A percentile compares a stretch with the other conserved stretches of the same genome.
Evolutionary conservation across 305 asterid species (phyloP).

Genomic region (Fraxinus floribunda): DNA sequence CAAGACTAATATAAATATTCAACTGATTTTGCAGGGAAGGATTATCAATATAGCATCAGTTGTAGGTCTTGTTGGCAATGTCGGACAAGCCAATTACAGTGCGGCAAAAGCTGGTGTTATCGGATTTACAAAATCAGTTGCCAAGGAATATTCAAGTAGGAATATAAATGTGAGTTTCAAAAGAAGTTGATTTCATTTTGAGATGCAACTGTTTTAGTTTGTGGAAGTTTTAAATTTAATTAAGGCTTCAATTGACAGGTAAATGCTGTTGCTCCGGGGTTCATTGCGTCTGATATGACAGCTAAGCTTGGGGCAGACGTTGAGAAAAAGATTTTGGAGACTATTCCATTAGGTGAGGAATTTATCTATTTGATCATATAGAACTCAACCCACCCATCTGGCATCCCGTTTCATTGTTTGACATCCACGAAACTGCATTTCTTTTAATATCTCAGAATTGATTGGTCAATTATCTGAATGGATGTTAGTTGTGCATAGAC

Average conservation of each 20-base stretch:
- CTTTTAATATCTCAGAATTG: neutral
- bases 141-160: slow-evolving; percentile 93
- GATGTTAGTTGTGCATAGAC: no score
- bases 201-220: neutral
- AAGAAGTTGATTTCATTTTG: neutral
- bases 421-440: neutral
- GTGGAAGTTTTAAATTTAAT: neutral
- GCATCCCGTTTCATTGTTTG: no score
- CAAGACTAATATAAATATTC: neutral
- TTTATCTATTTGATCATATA: neutral
- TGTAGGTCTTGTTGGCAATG: slow-evolving; percentile 94
- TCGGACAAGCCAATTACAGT: slow-evolving; percentile 94
- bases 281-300: slow-evolving; percentile 93
- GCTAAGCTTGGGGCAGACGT: slow-evolving; percentile 73
- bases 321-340: slow-evolving; percentile 76
- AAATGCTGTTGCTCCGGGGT: slow-evolving; percentile 96
- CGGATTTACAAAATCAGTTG: slow-evolving; percentile 90
- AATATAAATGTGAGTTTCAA: slow-evolving; percentile 58
- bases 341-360: slow-evolving; percentile 77
- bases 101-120: slow-evolving; percentile 98
- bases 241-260: slow-evolving; percentile 47
- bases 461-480: no score
- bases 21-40: slow-evolving; percentile 65
- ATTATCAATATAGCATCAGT: slow-evolving; percentile 88
- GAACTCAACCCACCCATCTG: neutral